Base-by-base conservation (phyloP, 2,329 filamentous ascomycete genomes). In the Fusarium beomiforme region DNA sequence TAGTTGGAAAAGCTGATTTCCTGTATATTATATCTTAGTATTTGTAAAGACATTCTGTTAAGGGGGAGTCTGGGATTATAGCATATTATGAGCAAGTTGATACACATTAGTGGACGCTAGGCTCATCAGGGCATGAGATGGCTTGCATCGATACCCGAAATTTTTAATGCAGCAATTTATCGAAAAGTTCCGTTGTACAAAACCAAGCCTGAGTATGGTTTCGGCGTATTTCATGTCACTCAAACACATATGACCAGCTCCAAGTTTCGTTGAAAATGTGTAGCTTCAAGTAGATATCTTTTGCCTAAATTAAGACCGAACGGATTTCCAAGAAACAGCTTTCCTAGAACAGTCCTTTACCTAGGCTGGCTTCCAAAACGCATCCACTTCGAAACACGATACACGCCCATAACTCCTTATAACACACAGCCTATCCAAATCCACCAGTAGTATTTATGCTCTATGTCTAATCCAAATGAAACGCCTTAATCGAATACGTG, bases 71-170 rank as follows among this genome's bases (percentile, higher is more conserved):
- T 56, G 42, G 51, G 53, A 67, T 39, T 37, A 59, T 62, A 41
- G 31, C 24, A 57, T 26, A 49, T 36, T 37, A 19, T 34, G 21
- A 49, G 41, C 44, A 26, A 67, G 44, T 59, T 58, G 53, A 62
- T 51, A 44, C 23, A 59, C 34, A 49, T 44, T 44, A 37, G 49
- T 59, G 61, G 59, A 60, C 41, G 43, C 47, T 36, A 47, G 34
- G 51, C 46, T 54, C 42, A 50, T 62, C 21, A 46, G 47, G 69
- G 58, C 51, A 72, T 51, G 49, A 69, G 23, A 62, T 66, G 60
- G 31, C 24, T 47, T 68, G 47, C 46, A 63, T 60, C 66, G 41
- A 76, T 72, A 75, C 69, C 72, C 66, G 59, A 59, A 61, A 74
- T 63, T 64, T 65, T 39, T 34, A 61, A 71, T 70, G 62, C 58